Evolutionary conservation across 2,329 filamentous ascomycete species (phyloP), one percentile per base, ranked within the genome.

Genomic region (Colletotrichum kahawae): DNA sequence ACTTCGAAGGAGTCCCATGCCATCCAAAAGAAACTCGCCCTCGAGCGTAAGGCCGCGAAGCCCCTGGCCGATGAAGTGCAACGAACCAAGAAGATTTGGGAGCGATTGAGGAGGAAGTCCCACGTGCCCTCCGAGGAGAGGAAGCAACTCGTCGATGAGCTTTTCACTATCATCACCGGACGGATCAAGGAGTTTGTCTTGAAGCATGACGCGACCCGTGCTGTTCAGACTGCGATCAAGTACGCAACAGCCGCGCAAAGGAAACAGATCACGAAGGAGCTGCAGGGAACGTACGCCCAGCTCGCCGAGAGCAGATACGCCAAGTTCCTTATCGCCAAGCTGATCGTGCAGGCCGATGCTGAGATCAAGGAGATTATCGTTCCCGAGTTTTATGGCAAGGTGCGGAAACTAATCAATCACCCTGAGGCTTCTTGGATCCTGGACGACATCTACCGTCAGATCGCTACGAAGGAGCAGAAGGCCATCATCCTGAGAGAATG

Each of bases 151-250:
- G 94, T 98, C 63, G 91, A 93, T 75, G 96, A 99, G 87, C 90
- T 99, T 31, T 98, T 98, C 84, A 90, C 90, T 72, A 98, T 99
- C 81, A 94, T 98, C 80, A 97, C 95, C 29, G 96, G 96, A 68
- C 92, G 94, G 73, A 94, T 98, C 80, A 95, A 95, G 85, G 97
- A 98, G 77, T 98, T 98, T 79, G 96, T 98, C 24, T 94, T 99
- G 87, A 99, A 99, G 90, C 97, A 99, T 84, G 97, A 99, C 83
- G 95, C 95, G 43, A 96, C 98, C n/a, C 92, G 97, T 79, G 95
- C 98, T 56, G 94, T 99, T 31, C 97, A 99, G 87, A 98, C 96
- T 14, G 97, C 96, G 48, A 92, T 99, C 85, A 99, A 99, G 85
- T 99, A 99, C 85, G 94, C 95, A 63, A 97, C 93, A 60, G 89